Evolutionary conservation across 306 rosid species (phyloP).

Genomic region (Cicer bijugum): DNA sequence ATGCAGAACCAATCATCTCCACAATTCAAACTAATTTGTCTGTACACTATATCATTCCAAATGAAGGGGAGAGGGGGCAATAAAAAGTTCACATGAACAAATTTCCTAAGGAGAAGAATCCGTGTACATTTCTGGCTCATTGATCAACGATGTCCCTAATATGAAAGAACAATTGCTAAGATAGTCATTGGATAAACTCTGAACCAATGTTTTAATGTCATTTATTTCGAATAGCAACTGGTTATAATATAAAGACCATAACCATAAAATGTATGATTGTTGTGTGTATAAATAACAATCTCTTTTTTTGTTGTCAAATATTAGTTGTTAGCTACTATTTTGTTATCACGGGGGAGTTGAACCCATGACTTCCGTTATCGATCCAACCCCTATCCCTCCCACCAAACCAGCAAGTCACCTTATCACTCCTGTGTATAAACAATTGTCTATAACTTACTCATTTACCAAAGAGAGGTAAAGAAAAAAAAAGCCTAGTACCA

Average conservation of each 20-base stretch:
- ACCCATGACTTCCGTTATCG: background rate
- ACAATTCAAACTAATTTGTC: constrained; percentile 1
- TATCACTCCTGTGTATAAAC: background rate
- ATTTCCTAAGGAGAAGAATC: constrained; percentile 20
- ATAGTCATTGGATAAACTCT: background rate
- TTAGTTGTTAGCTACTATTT: background rate
- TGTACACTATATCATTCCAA: constrained; percentile 21
- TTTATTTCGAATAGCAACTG: background rate
- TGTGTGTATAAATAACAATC: background rate
- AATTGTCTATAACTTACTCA: constrained; percentile 18
- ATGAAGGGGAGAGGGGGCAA: background rate
- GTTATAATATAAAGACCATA: constrained; percentile 12
- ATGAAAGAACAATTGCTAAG: constrained; percentile 22
- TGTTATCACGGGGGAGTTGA: background rate
- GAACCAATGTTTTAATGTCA: background rate
- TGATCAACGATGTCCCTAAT: constrained; percentile 5
- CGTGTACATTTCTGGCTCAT: background rate
- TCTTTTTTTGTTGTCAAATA: background rate
- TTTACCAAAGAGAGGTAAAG: constrained; percentile 14
- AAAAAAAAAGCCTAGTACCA: constrained; percentile 33
- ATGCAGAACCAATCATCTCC: constrained; percentile 12
- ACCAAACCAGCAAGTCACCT: background rate
- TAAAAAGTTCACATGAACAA: constrained; percentile 6
- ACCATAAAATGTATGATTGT: background rate
- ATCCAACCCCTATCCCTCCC: background rate